These are phyloP conservation scores for Globisporangium sylvaticum DNA, from an alignment of 352 stramenopile genomes.

Conservation along the genomic window DNA sequence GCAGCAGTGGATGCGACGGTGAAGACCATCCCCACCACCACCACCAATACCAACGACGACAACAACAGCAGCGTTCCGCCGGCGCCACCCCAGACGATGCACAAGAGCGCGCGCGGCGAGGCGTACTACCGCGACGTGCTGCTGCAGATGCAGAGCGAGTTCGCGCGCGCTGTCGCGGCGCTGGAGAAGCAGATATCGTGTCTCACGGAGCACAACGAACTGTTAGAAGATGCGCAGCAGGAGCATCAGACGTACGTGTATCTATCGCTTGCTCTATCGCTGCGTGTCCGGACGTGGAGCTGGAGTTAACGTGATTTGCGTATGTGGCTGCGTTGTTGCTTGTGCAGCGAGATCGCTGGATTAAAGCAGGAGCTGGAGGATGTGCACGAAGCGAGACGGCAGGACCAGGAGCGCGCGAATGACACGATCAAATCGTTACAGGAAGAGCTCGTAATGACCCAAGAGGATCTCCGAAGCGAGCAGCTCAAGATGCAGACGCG, in stretches of 20 bases:
- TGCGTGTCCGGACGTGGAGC: not conserved
- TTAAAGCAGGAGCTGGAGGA: constrained; percentile 17
- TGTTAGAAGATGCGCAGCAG: constrained; percentile 22
- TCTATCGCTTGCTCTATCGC: not conserved
- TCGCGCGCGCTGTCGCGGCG: constrained; percentile 38
- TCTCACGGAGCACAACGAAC: constrained; percentile 48
- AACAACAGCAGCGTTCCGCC: not conserved
- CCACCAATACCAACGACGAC: not conserved
- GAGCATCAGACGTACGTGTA: constrained; percentile 18
- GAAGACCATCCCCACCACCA: not conserved
- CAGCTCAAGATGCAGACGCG: constrained; percentile 13
- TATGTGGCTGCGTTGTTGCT: not conserved
- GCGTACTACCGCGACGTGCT: constrained; percentile 49
- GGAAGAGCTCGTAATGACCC: constrained; percentile 21
- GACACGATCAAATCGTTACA: constrained; percentile 19
- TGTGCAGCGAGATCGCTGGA: constrained; percentile 12
- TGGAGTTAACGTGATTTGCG: not conserved
- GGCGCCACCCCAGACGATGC: not conserved
- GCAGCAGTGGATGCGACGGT: not conserved
- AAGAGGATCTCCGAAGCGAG: constrained; percentile 12
- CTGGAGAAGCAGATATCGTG: constrained; percentile 53
- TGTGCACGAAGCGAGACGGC: constrained; percentile 15
- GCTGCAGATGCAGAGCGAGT: constrained; percentile 62
- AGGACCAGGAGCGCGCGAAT: constrained; percentile 11
- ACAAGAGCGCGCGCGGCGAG: constrained; percentile 14